A percentile compares a stretch with the other conserved stretches of the same genome.
phyloP scores from a whole-genome alignment of 139 green algal species.

The Parachlorella kessleri region DNA sequence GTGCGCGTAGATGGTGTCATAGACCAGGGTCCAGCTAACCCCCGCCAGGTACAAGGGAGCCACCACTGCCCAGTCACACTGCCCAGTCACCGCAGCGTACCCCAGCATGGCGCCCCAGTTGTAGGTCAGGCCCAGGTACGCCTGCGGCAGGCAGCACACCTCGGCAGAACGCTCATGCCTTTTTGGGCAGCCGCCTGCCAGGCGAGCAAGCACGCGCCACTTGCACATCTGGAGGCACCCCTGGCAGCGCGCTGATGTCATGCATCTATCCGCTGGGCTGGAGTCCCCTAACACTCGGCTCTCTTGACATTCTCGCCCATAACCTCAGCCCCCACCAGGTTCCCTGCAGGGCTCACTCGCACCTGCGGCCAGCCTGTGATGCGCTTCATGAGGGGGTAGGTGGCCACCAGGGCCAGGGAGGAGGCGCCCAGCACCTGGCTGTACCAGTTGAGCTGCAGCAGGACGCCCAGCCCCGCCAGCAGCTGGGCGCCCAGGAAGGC shows the following conservation, averaged over 20 bases:
- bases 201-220: too few relatives aligned
- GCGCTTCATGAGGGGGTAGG: conserved; percentile 97
- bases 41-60: conserved; percentile 86
- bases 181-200: too few relatives aligned
- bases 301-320: too few relatives aligned
- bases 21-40: conserved; percentile 94
- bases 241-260: too few relatives aligned
- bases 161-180: too few relatives aligned
- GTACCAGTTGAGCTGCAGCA: conserved; percentile 95
- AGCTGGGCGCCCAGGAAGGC: conserved; percentile 88
- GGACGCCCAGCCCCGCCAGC: conserved; percentile 75
- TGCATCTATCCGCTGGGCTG: too few relatives aligned
- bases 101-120: conserved; percentile 98
- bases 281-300: too few relatives aligned
- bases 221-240: too few relatives aligned
- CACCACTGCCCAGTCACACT: conserved; percentile 70
- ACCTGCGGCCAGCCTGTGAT: conserved; percentile 83
- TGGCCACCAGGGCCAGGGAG: conserved; percentile 89
- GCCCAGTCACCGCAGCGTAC: conserved; percentile 81
- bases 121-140: conserved; percentile 92
- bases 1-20: conserved; percentile 99
- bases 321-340: too few relatives aligned
- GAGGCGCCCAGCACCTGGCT: conserved; percentile 85
- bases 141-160: not conserved
- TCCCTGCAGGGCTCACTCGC: not conserved